phyloP scores from a whole-genome alignment of 2,329 filamentous ascomycete species.

The Aspergillus fumigatus region DNA sequence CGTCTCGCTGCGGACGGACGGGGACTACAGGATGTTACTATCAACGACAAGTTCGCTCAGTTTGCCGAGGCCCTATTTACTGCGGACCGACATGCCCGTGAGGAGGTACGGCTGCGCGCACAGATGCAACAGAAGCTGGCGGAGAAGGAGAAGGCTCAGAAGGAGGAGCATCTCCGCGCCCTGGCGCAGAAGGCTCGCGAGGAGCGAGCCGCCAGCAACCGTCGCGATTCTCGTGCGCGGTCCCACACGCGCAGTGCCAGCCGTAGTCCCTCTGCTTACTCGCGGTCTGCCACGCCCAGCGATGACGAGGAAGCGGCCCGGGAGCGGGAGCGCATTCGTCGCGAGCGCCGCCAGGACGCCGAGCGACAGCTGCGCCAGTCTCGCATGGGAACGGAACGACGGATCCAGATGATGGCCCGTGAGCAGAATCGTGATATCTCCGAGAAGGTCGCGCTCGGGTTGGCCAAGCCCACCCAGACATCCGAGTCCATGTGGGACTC shows the following conservation, averaged over 20 bases:
- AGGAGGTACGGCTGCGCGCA: slow-evolving; percentile 88
- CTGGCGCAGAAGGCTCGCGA: slow-evolving; percentile 89
- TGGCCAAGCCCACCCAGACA: slow-evolving; percentile 90
- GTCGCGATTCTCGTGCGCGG: slow-evolving; percentile 41
- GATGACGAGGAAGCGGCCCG: slow-evolving; percentile 67
- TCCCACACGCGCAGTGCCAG: slow-evolving; percentile 44
- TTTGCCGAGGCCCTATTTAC: slow-evolving; percentile 93
- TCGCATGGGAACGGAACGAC: slow-evolving; percentile 89
- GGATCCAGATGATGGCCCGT: slow-evolving; percentile 85
- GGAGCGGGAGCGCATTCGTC: slow-evolving; percentile 71
- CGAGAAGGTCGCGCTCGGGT: slow-evolving; percentile 89
- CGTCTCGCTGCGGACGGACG: slow-evolving; percentile 89
- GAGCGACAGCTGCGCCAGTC: slow-evolving; percentile 89
- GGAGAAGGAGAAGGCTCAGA: slow-evolving; percentile 92
- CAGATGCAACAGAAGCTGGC: slow-evolving; percentile 94
- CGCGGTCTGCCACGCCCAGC: slow-evolving; percentile 44
- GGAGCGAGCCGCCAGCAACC: slow-evolving; percentile 58
- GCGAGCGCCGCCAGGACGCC: slow-evolving; percentile 73
- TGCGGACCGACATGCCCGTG: slow-evolving; percentile 87
- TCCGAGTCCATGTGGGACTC: slow-evolving; percentile 97
- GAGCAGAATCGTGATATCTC: slow-evolving; percentile 97
- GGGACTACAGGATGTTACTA: slow-evolving; percentile 85
- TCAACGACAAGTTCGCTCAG: slow-evolving; percentile 98
- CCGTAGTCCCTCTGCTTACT: slow-evolving; percentile 41
- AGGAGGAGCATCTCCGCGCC: slow-evolving; percentile 84